Percentiles rank a stretch among this genome's conserved stretches.
Evolutionary conservation across 495 filamentous ascomycete species (phyloP).

Genomic region (Rusavskia elegans): DNA sequence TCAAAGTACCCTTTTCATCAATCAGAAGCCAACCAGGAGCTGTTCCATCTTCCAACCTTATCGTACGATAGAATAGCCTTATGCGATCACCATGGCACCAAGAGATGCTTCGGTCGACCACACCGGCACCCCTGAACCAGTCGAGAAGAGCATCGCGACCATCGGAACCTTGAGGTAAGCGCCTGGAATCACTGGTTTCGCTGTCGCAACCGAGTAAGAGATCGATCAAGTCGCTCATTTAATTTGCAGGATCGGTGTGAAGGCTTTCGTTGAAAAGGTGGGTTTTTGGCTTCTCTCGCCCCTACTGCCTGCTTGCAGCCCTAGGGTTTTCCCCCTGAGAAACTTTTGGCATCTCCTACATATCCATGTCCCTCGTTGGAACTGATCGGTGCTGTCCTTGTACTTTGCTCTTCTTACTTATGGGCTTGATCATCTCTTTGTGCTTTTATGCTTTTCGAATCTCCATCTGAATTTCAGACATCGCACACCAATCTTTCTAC

Average conservation of each 20-base stretch:
- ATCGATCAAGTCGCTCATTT: constrained; percentile 17
- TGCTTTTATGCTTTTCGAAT: too few species aligned
- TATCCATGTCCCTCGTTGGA: too few species aligned
- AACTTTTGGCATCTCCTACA: too few species aligned
- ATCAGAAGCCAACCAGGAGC: background rate
- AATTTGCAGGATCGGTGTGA: constrained; percentile 48
- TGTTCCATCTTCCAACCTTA: background rate
- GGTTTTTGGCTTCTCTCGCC: constrained; percentile 9
- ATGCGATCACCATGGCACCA: constrained; percentile 25
- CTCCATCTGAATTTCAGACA: too few species aligned
- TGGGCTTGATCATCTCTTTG: too few species aligned
- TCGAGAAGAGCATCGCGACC: constrained; percentile 66
- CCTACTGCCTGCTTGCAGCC: background rate
- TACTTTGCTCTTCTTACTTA: too few species aligned
- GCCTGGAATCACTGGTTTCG: constrained; percentile 5
- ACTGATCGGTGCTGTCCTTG: too few species aligned
- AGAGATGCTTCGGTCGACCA: constrained; percentile 31
- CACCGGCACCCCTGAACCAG: constrained; percentile 40
- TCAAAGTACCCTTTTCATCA: background rate
- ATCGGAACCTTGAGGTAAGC: constrained; percentile 57
- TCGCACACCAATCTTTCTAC: too few species aligned
- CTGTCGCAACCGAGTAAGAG: background rate
- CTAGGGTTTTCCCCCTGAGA: background rate
- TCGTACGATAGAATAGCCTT: background rate
- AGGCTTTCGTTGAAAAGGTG: constrained; percentile 57